A percentile compares a stretch with the other conserved stretches of the same genome.
Evolutionary conservation across 257 asterid genomes (phyloP).

Genomic region (Ophiorrhiza pumila): DNA sequence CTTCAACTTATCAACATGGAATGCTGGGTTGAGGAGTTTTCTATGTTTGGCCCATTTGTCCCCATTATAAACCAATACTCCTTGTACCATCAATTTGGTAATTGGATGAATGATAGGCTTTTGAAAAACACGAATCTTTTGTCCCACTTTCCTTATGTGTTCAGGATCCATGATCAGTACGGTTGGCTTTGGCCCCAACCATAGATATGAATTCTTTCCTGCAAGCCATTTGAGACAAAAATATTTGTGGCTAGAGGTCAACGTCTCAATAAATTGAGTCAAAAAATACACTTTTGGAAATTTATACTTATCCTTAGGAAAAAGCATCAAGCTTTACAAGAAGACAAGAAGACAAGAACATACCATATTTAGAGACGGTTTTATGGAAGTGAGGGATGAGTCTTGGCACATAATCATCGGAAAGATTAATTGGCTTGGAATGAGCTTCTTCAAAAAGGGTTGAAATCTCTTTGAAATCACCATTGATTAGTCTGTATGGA

Average conservation of each 20-base stretch:
- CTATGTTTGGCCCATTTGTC: conserved; percentile 5
- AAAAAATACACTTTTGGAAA: no score
- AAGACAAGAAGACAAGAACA: neutral
- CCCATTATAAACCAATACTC: neutral
- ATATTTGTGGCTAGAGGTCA: no score
- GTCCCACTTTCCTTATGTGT: neutral
- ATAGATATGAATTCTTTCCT: neutral
- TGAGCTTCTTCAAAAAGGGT: conserved; percentile 16
- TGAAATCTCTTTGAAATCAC: conserved; percentile 28
- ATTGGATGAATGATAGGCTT: neutral
- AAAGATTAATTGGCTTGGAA: conserved; percentile 26
- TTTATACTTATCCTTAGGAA: no score
- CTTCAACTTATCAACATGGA: conserved; percentile 1
- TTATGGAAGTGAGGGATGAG: conserved; percentile 23
- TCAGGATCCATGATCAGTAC: neutral
- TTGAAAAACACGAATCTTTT: neutral
- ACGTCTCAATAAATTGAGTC: no score
- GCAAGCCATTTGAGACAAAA: no score
- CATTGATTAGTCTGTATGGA: conserved; percentile 27
- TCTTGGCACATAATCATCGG: conserved; percentile 32
- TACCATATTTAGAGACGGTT: conserved; percentile 34
- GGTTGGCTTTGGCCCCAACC: neutral
- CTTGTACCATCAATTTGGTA: neutral
- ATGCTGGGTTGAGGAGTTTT: neutral
- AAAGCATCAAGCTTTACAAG: neutral